phyloP scores from a whole-genome alignment of 371 early-diverging fungal species.

The Syncephalastrum contaminatum region DNA sequence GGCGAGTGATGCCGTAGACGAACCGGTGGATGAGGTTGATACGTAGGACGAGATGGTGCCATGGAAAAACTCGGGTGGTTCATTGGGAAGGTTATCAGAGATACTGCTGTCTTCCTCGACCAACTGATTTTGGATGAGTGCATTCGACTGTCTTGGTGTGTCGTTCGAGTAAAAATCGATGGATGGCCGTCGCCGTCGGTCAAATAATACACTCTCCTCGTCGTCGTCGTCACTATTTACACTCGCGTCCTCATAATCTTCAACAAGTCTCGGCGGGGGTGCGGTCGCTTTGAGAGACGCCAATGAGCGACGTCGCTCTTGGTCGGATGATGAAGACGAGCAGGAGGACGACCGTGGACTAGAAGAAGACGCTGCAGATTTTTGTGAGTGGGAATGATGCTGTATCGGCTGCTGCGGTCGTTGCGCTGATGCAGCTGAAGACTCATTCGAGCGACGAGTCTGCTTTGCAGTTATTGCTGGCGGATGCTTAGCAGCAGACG shows the following conservation, averaged over 20 bases:
- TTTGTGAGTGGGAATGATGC: constrained; percentile 4
- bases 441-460: background rate
- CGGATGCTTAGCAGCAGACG: background rate
- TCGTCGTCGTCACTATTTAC: constrained; percentile 7
- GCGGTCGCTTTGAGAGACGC: background rate
- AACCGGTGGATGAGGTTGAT: constrained; percentile 7
- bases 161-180: constrained; percentile 16
- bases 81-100: constrained; percentile 8
- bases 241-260: background rate
- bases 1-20: constrained; percentile 4
- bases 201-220: background rate
- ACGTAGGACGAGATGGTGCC: constrained; percentile 7
- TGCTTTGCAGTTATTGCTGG: constrained; percentile 7
- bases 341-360: background rate
- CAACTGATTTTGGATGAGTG: background rate
- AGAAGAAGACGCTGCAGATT: background rate
- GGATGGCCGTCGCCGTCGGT: background rate
- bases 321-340: background rate
- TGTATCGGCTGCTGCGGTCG: constrained; percentile 8
- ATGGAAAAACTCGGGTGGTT: constrained; percentile 7
- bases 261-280: constrained; percentile 1
- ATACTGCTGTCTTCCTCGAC: constrained; percentile 3
- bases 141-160: background rate
- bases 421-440: constrained; percentile 5
- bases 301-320: background rate